A percentile compares a stretch with the other conserved stretches of the same genome.
These are phyloP conservation scores for Rhinocladiella similis DNA, from an alignment of 2,329 filamentous ascomycete species.

Conservation along the genomic window DNA sequence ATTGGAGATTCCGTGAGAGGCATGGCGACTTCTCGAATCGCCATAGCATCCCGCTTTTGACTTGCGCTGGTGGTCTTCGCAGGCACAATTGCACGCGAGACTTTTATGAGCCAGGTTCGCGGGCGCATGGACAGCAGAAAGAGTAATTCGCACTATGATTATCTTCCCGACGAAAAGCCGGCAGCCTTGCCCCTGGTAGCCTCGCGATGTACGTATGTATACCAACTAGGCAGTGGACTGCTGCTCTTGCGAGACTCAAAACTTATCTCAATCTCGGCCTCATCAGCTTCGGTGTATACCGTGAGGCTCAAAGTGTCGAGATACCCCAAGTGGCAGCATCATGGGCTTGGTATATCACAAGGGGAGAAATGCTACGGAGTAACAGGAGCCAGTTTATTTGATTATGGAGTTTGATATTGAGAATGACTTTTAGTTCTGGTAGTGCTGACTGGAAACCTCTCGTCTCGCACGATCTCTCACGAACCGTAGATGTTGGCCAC, in stretches of 20 bases:
- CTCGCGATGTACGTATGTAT: background rate
- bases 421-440: too few relatives aligned
- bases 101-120: background rate
- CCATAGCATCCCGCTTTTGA: conserved; percentile 24
- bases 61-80: background rate
- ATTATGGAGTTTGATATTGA: too few relatives aligned
- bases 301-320: too few relatives aligned
- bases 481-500: background rate
- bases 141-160: background rate
- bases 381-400: too few relatives aligned
- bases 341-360: too few relatives aligned
- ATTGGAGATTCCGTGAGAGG: conserved; percentile 3
- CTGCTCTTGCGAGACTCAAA: background rate
- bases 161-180: conserved; percentile 1
- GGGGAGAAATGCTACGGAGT: too few relatives aligned
- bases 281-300: background rate
- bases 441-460: too few relatives aligned
- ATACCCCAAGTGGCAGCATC: too few relatives aligned
- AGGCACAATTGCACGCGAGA: background rate
- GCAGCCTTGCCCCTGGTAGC: background rate
- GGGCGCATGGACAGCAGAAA: background rate
- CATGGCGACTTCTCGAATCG: conserved; percentile 15
- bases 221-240: too few relatives aligned
- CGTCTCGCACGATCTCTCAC: background rate
- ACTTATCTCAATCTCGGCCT: background rate